Evolutionary conservation across 1,284 basidiomycete species (phyloP).

Genomic region (Rhodotorula sp.): DNA sequence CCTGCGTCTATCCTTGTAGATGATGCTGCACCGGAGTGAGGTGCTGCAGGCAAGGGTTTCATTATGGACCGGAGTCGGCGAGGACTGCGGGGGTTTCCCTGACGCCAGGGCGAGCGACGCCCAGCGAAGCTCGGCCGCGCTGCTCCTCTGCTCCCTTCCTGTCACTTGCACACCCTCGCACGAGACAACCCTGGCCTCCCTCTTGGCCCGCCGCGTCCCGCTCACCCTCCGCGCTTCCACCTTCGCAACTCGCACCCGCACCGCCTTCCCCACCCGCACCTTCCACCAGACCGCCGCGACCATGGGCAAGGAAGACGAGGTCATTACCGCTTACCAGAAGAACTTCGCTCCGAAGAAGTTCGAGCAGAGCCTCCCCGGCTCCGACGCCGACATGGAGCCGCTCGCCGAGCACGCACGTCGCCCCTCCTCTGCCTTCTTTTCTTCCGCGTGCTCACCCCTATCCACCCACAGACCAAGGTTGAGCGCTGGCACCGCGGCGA

Average conservation of each 20-base stretch:
- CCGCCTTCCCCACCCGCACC: background rate
- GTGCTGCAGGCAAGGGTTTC: no score
- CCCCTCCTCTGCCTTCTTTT: background rate
- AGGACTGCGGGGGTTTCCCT: no score
- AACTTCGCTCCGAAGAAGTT: conserved; percentile 48
- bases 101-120: no score
- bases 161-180: background rate
- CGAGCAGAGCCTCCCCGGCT: conserved; percentile 57
- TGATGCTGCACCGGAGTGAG: no score
- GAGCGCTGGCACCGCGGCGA: conserved; percentile 65
- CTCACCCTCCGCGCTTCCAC: background rate
- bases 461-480: conserved; percentile 56
- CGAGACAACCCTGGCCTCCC: background rate
- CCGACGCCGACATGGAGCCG: conserved; percentile 51
- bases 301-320: conserved; percentile 25
- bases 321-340: conserved; percentile 36
- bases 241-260: background rate
- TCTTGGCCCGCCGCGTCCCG: background rate
- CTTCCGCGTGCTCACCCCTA: background rate
- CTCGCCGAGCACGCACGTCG: conserved; percentile 21
- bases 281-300: background rate
- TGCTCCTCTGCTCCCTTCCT: no score
- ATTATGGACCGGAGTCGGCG: no score
- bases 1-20: no score
- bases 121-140: no score